Evolutionary conservation across 2,329 filamentous ascomycete species (phyloP), one percentile per base, ranked within the genome.

Genomic region (Exophiala sp.): DNA sequence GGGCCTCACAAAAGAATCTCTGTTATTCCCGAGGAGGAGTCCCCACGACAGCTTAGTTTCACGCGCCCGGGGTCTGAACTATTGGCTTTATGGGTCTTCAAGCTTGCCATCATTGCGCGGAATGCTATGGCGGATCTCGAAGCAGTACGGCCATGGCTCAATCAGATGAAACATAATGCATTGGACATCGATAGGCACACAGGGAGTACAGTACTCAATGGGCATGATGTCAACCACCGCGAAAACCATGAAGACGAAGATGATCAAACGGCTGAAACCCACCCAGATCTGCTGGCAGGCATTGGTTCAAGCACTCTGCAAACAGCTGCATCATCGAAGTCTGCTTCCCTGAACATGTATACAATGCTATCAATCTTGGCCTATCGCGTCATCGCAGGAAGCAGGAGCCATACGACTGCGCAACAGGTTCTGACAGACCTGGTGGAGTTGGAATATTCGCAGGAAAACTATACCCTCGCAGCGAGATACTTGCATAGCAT

Each of bases 401-500:
- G 91, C 3, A 87, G 85, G 51, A 87, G 92, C 59, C 78, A 78
- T 0, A 87, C 95, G 63, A 88, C 89, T 6, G 85, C 88, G 1
- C 85, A 95, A 62, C 81, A 85, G 16, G 85, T 86, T 56, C 83
- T 91, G 69, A 87, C 89, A 8, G 94, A 99, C 69, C 79, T 97
- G 42, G 94, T 91, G 1, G 81, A 94, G 4, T 75, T 96, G 47
- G 91, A 92, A 65, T 94, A 86, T 62, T 82, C 88, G 55, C 76
- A 88, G 2, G 80, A 82, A 18, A 88, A 97, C 61, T 91, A 85
- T 65, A 76, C 75, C 2, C 80, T 83, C 1, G 91, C 94, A 1
- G 85, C 88, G 0, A 80, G 80, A 0, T 91, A 88, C 65, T 94
- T 99, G 64, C 82, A 87, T 63, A 80, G 85, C 42, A 84, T 94